Percentiles rank a stretch among this genome's conserved stretches.
Evolutionary conservation across 2,329 filamentous ascomycete genomes (phyloP).

Genomic region (Drechslerella stenobrocha): DNA sequence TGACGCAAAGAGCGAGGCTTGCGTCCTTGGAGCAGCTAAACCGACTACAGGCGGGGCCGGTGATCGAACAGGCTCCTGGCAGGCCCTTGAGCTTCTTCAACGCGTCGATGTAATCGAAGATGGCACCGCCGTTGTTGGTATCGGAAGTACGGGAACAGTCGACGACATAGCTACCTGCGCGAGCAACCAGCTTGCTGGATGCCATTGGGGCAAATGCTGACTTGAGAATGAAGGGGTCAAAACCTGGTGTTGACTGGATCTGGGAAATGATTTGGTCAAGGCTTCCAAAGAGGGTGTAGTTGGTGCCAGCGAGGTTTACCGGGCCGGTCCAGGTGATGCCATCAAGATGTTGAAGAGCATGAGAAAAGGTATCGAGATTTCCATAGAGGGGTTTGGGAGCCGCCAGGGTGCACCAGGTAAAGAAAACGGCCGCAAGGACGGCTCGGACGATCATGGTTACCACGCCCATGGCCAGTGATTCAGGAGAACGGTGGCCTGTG

Average conservation of each 20-base stretch:
- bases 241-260: constrained; percentile 27
- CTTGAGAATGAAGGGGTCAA: constrained; percentile 17
- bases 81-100: constrained; percentile 14
- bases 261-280: constrained; percentile 16
- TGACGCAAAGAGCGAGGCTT: constrained; percentile 23
- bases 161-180: constrained; percentile 14
- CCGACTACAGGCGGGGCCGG: constrained; percentile 11
- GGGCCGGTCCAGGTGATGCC: constrained; percentile 27
- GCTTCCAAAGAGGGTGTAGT: constrained; percentile 20
- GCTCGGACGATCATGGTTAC: no score
- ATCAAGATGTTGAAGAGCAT: background rate
- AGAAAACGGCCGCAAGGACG: no score
- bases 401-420: background rate
- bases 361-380: background rate
- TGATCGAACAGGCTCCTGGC: constrained; percentile 22
- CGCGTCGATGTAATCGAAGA: background rate
- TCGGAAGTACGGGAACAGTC: constrained; percentile 17
- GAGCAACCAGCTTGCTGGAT: constrained; percentile 9
- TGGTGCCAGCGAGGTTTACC: constrained; percentile 18
- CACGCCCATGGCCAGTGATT: no score
- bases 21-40: constrained; percentile 12
- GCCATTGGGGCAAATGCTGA: background rate
- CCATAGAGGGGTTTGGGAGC: background rate
- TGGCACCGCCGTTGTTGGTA: background rate
- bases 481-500: no score